These are phyloP conservation scores for Serpula lacrymans DNA, from an alignment of 768 basidiomycete species.

Conservation along the genomic window DNA sequence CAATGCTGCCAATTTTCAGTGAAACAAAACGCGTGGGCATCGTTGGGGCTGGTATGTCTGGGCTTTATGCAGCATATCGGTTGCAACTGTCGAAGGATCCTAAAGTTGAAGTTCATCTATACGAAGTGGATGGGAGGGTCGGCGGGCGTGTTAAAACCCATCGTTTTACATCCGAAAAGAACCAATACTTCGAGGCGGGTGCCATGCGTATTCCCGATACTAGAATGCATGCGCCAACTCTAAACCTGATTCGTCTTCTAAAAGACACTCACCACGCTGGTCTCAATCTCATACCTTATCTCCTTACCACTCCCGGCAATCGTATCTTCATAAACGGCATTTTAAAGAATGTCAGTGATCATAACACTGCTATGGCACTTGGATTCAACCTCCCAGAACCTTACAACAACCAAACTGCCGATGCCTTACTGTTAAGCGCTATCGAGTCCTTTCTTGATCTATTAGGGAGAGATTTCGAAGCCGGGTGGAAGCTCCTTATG, in stretches of 20 bases:
- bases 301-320: slow-evolving; percentile 1
- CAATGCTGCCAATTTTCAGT: not conserved
- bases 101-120: not conserved
- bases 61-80: slow-evolving; percentile 4
- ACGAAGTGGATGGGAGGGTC: slow-evolving; percentile 6
- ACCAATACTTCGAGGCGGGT: slow-evolving; percentile 15
- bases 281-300: slow-evolving; percentile 4
- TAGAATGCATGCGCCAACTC: slow-evolving; percentile 6
- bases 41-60: slow-evolving; percentile 4
- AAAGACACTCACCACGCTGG: slow-evolving; percentile 2
- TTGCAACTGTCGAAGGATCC: slow-evolving; percentile 2
- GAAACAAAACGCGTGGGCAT: slow-evolving; percentile 1
- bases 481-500: slow-evolving; percentile 9
- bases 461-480: slow-evolving; percentile 1
- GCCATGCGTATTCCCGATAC: slow-evolving; percentile 15
- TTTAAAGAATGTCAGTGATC: slow-evolving; percentile 4
- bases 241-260: slow-evolving; percentile 4
- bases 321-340: slow-evolving; percentile 2
- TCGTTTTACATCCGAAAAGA: slow-evolving; percentile 9
- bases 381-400: slow-evolving; percentile 1
- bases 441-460: not conserved
- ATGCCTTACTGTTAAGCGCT: slow-evolving; percentile 1
- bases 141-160: slow-evolving; percentile 14
- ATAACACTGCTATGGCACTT: not conserved
- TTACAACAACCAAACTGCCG: slow-evolving; percentile 2